Conservation (phyloP, 1,284 basidiomycete species). For the Sanghuangporus baumii region DNA sequence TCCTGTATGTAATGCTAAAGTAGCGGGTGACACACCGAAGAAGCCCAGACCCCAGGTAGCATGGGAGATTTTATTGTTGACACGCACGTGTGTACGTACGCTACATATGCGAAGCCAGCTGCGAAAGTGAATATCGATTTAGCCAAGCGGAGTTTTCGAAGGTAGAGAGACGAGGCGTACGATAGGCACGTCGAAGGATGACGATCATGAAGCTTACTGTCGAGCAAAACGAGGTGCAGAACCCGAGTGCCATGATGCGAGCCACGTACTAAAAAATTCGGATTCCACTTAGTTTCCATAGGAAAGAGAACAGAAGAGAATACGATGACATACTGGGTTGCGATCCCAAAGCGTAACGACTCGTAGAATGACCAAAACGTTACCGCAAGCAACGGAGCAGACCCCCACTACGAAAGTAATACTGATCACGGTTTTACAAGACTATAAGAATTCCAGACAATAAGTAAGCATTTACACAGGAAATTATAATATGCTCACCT, state of each 20-base stretch:
- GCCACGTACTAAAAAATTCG: neutral
- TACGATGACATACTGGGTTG: conserved; percentile 7
- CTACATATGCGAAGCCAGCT: conserved; percentile 8
- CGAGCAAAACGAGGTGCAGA: conserved; percentile 2
- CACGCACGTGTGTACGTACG: conserved; percentile 6
- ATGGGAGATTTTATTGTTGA: neutral
- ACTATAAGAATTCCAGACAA: neutral
- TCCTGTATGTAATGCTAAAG: neutral
- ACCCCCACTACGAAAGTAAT: conserved; percentile 7
- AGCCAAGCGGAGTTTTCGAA: neutral
- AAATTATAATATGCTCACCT: neutral
- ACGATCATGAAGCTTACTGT: conserved; percentile 12
- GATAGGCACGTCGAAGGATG: neutral
- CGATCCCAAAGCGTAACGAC: conserved; percentile 18
- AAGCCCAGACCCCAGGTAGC: conserved; percentile 13
- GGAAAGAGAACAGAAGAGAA: neutral
- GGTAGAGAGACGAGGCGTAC: neutral
- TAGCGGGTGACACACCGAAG: conserved; percentile 6
- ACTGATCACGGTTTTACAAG: conserved; percentile 3
- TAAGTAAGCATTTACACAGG: neutral
- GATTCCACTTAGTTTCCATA: neutral
- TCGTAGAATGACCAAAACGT: conserved; percentile 16
- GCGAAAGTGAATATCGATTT: neutral
- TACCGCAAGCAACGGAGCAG: conserved; percentile 6
- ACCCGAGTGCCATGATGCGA: conserved; percentile 1